Percentiles rank a stretch among this genome's conserved stretches.
Conservation (phyloP, 805 yeast genomes). For the Candida orba region DNA sequence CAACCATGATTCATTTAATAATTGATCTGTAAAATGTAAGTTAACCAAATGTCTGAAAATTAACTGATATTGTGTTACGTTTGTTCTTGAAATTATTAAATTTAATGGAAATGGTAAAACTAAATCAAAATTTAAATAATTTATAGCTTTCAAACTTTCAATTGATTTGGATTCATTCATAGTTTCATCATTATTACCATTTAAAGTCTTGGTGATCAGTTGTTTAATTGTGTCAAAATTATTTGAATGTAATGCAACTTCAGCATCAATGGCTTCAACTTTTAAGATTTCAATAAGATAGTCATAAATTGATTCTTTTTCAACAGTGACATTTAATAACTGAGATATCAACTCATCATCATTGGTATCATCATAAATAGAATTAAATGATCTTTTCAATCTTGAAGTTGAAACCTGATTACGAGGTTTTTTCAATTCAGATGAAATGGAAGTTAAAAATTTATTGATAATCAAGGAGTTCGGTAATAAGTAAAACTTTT, state of each 20-base stretch:
- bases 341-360: slow-evolving; percentile 20
- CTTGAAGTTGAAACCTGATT: slow-evolving; percentile 24
- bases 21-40: slow-evolving; percentile 53
- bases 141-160: slow-evolving; percentile 35
- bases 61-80: slow-evolving; percentile 70
- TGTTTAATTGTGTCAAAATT: slow-evolving; percentile 37
- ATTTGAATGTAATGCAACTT: slow-evolving; percentile 38
- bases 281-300: slow-evolving; percentile 45
- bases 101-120: slow-evolving; percentile 85
- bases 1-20: slow-evolving; percentile 62
- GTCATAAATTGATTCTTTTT: slow-evolving; percentile 30
- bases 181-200: slow-evolving; percentile 9
- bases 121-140: slow-evolving; percentile 48
- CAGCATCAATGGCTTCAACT: slow-evolving; percentile 48
- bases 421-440: slow-evolving; percentile 43
- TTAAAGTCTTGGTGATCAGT: slow-evolving; percentile 36
- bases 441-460: slow-evolving; percentile 43
- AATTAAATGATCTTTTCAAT: slow-evolving; percentile 27
- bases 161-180: slow-evolving; percentile 17
- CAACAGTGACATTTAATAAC: slow-evolving; percentile 31
- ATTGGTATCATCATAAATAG: slow-evolving; percentile 7
- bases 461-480: slow-evolving; percentile 43
- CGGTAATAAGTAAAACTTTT: slow-evolving; percentile 50
- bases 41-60: slow-evolving; percentile 64
- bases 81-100: slow-evolving; percentile 61